Base-by-base conservation (phyloP, 202 grass and related monocot genomes). In the Panicum hallii region DNA sequence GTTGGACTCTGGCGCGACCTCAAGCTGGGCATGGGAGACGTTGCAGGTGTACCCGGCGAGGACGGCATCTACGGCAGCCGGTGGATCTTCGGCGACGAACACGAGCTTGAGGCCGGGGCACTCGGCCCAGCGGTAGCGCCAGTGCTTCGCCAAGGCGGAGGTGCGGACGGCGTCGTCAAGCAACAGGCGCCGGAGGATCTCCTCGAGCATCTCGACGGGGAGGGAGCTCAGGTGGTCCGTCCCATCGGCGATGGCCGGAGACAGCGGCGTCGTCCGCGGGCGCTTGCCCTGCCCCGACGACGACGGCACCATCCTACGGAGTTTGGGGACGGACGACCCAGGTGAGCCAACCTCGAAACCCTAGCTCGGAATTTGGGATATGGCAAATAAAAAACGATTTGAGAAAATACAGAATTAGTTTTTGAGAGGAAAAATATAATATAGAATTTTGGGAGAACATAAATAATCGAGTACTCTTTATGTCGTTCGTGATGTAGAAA, bases 211-310 rank as follows among this genome's bases (percentile, higher is more conserved):
- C n/a, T 70, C 67, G n/a, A 11, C 12, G 1, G 67, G 67, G n/a
- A 70, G 67, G 11, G 42, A 43, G 43, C n/a, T 47, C 42, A 70
- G 67, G 67, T 46, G n/a, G n/a, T 70, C 67, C 42, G n/a, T 47
- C 40, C 67, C 67, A 22, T 26, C 43, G 42, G 42, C 41, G 19
- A 9, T 46, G 41, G 19, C 20, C 42, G 43, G 43, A 11, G 67
- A 26, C 42, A 4, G n/a, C 10, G n/a, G 13, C 11, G 9, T 11
- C 10, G 0, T 15, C 5, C 67, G 42, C 20, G n/a, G 8, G 10
- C 20, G 42, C 42, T 70, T 70, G 42, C 4, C 2, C 22, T 11
- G 9, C 3, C 7, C 20, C n/a, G n/a, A n/a, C 55, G 3, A 20
- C 55, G 20, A 47, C 6, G 2, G 34, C 64, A 67, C n/a, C 8